These are phyloP conservation scores for Phialophora tarda DNA, from an alignment of 2,329 filamentous ascomycete genomes.

Conservation along the genomic window DNA sequence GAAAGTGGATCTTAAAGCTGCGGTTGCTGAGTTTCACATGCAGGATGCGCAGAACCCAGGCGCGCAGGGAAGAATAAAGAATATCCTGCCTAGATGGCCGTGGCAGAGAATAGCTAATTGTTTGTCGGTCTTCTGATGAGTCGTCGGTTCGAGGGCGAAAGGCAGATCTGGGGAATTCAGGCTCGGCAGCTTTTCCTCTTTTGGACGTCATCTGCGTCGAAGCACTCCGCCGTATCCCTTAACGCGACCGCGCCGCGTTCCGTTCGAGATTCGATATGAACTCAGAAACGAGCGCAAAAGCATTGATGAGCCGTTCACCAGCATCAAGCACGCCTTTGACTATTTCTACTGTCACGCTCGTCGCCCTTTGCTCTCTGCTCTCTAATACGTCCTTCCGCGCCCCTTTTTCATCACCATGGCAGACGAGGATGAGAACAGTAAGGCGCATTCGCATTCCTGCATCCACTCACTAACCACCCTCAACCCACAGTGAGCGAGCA, in stretches of 20 bases:
- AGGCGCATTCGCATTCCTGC: constrained; percentile 21
- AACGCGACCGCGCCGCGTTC: constrained; percentile 17
- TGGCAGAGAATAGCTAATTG: constrained; percentile 3
- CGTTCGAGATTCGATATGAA: background rate
- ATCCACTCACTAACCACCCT: constrained; percentile 15
- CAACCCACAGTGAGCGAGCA: constrained; percentile 37
- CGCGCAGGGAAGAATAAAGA: background rate
- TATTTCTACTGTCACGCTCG: background rate
- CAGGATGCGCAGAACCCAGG: constrained; percentile 1
- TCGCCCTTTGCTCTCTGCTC: background rate
- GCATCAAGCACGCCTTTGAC: background rate
- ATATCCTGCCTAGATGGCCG: background rate
- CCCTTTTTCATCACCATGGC: constrained; percentile 32
- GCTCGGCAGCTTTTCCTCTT: background rate
- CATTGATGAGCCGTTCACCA: background rate
- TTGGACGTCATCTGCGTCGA: background rate
- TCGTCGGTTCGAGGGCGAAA: background rate
- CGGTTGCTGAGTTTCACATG: constrained; percentile 4
- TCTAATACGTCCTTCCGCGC: background rate
- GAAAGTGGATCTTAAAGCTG: background rate
- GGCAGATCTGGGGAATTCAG: background rate
- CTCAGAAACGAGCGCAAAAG: background rate
- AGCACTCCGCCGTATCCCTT: constrained; percentile 4
- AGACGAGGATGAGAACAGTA: constrained; percentile 41
- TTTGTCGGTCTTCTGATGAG: constrained; percentile 2